These are phyloP conservation scores for Aquilaria yunnanensis DNA, from an alignment of 345 rosid genomes.

Conservation along the genomic window DNA sequence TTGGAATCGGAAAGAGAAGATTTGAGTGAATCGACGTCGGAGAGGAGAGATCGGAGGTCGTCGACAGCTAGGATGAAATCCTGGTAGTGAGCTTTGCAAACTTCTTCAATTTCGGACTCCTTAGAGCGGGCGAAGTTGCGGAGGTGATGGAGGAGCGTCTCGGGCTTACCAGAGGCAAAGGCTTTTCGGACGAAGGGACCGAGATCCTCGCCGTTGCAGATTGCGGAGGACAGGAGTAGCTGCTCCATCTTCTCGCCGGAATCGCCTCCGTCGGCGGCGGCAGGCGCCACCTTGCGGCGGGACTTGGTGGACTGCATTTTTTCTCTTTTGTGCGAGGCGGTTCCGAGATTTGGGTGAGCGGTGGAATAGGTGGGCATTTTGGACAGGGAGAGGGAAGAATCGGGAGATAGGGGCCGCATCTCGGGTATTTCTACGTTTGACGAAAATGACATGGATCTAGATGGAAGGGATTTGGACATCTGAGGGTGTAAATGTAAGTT, in stretches of 20 bases:
- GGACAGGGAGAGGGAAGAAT: slow-evolving; percentile 12
- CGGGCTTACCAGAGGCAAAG: slow-evolving; percentile 80
- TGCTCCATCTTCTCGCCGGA: slow-evolving; percentile 82
- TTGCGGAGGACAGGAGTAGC: slow-evolving; percentile 77
- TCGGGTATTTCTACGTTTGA: slow-evolving; percentile 11
- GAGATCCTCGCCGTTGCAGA: slow-evolving; percentile 90
- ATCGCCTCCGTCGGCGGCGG: slow-evolving; percentile 44
- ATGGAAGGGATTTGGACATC: slow-evolving; percentile 1
- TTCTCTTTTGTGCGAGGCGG: slow-evolving; percentile 11
- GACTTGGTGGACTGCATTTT: slow-evolving; percentile 57
- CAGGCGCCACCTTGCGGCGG: slow-evolving; percentile 71
- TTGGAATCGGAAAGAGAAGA: slow-evolving; percentile 86
- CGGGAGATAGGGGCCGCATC: not conserved
- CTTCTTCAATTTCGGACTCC: slow-evolving; percentile 96
- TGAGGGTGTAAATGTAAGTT: too few species aligned
- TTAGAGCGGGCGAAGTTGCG: slow-evolving; percentile 84
- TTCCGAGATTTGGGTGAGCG: slow-evolving; percentile 11
- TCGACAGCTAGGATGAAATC: slow-evolving; percentile 97
- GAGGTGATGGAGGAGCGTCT: slow-evolving; percentile 77
- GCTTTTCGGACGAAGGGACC: slow-evolving; percentile 87
- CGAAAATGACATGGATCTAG: slow-evolving; percentile 26
- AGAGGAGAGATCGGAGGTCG: slow-evolving; percentile 94
- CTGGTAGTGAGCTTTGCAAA: slow-evolving; percentile 95
- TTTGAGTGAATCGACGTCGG: slow-evolving; percentile 91
- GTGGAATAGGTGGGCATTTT: not conserved